phyloP scores from a whole-genome alignment of 2,329 filamentous ascomycete species.

The Dichotomopilus funicola region DNA sequence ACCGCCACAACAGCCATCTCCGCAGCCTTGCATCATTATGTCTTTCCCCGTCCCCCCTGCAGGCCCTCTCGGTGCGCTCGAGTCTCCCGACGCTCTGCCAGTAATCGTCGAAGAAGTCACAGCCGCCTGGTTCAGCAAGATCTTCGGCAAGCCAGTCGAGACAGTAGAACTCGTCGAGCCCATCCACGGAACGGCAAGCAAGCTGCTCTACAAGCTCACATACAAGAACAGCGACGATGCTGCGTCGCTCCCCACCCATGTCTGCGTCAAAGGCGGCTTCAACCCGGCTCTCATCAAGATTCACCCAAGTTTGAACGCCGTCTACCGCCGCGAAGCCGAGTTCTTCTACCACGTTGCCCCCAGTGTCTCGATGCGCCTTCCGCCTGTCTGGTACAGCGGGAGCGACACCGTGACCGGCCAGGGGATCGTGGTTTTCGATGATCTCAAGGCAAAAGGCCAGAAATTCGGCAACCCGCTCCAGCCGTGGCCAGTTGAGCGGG shows the following conservation, averaged over 20 bases:
- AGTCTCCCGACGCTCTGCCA: conserved; percentile 18
- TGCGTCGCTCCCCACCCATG: conserved; percentile 6
- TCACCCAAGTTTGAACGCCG: conserved; percentile 19
- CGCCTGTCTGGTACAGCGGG: conserved; percentile 16
- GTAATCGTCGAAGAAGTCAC: conserved; percentile 18
- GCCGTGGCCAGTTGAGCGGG: conserved; percentile 20
- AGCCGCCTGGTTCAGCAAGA: conserved; percentile 20
- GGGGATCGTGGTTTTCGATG: conserved; percentile 62
- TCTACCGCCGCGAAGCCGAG: conserved; percentile 25
- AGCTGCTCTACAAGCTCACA: conserved; percentile 46
- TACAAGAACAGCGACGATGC: conserved; percentile 39
- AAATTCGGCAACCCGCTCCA: conserved; percentile 39
- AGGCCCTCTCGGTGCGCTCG: conserved; percentile 11
- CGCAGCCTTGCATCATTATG: neutral
- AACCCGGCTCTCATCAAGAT: conserved; percentile 42
- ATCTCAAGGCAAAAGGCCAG: conserved; percentile 53
- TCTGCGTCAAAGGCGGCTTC: conserved; percentile 50
- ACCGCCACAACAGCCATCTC: too few relatives aligned
- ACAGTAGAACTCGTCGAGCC: conserved; percentile 11
- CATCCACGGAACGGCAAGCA: conserved; percentile 20
- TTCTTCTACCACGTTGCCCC: conserved; percentile 21
- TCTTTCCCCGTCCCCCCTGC: conserved; percentile 1
- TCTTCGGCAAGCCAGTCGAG: conserved; percentile 17
- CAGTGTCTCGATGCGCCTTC: conserved; percentile 21
- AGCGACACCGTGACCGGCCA: conserved; percentile 33